Percentiles rank a stretch among this genome's conserved stretches.
These are phyloP conservation scores for Sphagnum fallax DNA, from an alignment of 228 moss, liverwort and hornwort genomes.

Conservation along the genomic window DNA sequence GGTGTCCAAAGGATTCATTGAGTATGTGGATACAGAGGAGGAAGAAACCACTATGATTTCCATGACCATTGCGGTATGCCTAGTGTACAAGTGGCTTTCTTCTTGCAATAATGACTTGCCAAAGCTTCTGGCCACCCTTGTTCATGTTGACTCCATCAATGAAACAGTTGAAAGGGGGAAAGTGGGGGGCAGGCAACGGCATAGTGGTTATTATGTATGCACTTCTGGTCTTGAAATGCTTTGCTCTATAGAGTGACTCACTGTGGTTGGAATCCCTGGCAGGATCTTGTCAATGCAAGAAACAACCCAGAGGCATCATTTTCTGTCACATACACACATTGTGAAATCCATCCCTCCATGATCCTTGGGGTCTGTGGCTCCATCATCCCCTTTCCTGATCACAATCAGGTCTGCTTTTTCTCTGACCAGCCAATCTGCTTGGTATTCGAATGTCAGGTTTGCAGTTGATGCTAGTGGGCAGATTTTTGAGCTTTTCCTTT, in stretches of 20 bases:
- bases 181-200: no score
- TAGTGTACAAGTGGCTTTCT: neutral
- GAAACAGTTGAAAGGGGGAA: no score
- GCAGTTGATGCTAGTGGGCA: no score
- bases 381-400: slow-evolving; percentile 99
- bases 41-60: slow-evolving; percentile 99
- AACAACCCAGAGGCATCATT: slow-evolving; percentile 93
- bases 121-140: no score
- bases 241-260: no score
- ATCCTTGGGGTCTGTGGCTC: slow-evolving; percentile 97
- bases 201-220: no score
- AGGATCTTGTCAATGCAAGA: slow-evolving; percentile 96
- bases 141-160: no score
- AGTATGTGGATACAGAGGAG: slow-evolving; percentile 98
- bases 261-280: neutral
- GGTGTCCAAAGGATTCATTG: slow-evolving; percentile 89
- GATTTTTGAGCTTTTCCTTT: no score
- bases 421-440: neutral
- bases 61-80: slow-evolving; percentile 89
- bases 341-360: slow-evolving; percentile 99
- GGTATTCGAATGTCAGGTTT: no score
- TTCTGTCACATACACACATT: slow-evolving; percentile 95
- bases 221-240: no score
- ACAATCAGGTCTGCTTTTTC: slow-evolving; percentile 66
- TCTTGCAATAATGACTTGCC: no score